phyloP scores from a whole-genome alignment of 2,329 filamentous ascomycete species.

The Aspergillus ochraceus region DNA sequence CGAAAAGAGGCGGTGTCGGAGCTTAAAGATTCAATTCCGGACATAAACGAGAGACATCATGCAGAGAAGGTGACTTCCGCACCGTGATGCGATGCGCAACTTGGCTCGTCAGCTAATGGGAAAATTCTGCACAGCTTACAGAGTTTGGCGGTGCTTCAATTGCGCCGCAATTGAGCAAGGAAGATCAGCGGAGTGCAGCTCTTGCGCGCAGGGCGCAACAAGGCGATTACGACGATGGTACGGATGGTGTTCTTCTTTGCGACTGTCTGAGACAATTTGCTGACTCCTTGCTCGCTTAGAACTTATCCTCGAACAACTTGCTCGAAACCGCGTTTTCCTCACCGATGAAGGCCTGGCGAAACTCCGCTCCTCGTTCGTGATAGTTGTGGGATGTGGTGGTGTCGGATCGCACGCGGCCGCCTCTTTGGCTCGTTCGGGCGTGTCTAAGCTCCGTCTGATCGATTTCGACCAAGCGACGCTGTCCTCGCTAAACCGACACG shows the following conservation, averaged over 20 bases:
- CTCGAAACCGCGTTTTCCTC: constrained; percentile 88
- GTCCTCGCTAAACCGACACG: constrained; percentile 92
- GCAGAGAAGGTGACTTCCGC: constrained; percentile 47
- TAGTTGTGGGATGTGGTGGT: constrained; percentile 90
- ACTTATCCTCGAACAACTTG: constrained; percentile 89
- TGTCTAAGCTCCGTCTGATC: constrained; percentile 81
- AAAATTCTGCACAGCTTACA: constrained; percentile 44
- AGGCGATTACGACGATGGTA: constrained; percentile 65
- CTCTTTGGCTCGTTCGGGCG: constrained; percentile 83
- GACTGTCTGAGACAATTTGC: not conserved
- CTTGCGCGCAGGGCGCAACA: constrained; percentile 61
- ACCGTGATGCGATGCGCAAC: not conserved
- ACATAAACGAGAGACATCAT: constrained; percentile 51
- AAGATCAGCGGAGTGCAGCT: constrained; percentile 59
- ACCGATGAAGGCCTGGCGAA: constrained; percentile 76
- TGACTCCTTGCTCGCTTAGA: constrained; percentile 50
- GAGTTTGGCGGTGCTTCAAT: constrained; percentile 47
- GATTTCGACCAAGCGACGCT: constrained; percentile 98
- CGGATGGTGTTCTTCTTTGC: not conserved
- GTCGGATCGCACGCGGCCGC: constrained; percentile 91
- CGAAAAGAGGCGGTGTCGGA: constrained; percentile 57
- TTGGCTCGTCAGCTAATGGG: not conserved
- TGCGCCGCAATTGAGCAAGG: constrained; percentile 39
- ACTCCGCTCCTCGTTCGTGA: constrained; percentile 77
- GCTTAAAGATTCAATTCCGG: constrained; percentile 63